Evolutionary conservation across 2,329 filamentous ascomycete species (phyloP).

Genomic region (Trichophyton benhamiae): DNA sequence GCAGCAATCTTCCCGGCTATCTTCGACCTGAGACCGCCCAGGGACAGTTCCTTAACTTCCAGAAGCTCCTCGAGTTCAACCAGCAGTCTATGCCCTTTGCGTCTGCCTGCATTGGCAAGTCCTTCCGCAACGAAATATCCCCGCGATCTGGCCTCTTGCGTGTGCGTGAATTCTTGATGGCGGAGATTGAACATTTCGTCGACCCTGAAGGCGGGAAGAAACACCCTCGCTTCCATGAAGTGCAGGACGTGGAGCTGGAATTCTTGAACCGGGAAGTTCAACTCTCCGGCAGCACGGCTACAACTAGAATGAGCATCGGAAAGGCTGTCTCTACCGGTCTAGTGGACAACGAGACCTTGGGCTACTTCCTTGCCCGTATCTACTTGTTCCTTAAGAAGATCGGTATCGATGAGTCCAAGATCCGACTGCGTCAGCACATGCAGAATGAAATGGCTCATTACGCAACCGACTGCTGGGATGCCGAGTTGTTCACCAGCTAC

Average conservation of each 20-base stretch:
- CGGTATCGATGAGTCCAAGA: slow-evolving; percentile 73
- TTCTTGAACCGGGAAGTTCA: slow-evolving; percentile 79
- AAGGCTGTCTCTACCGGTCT: slow-evolving; percentile 70
- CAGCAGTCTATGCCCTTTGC: slow-evolving; percentile 92
- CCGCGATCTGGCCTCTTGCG: slow-evolving; percentile 81
- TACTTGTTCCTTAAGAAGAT: slow-evolving; percentile 81
- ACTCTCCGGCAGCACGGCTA: slow-evolving; percentile 68
- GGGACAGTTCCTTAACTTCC: slow-evolving; percentile 95
- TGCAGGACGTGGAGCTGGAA: slow-evolving; percentile 70
- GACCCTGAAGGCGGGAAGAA: slow-evolving; percentile 92
- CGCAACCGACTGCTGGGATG: slow-evolving; percentile 95
- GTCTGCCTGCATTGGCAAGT: slow-evolving; percentile 93
- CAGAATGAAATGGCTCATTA: slow-evolving; percentile 84
- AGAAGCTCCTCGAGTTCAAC: slow-evolving; percentile 93
- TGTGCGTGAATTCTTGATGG: slow-evolving; percentile 96
- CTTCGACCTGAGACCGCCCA: slow-evolving; percentile 91
- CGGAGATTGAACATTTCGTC: slow-evolving; percentile 97
- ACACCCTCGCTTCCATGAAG: slow-evolving; percentile 74
- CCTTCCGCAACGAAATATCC: slow-evolving; percentile 96
- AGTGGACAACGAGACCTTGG: slow-evolving; percentile 94
- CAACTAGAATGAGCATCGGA: slow-evolving; percentile 63
- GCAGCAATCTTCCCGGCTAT: slow-evolving; percentile 73
- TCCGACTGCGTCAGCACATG: slow-evolving; percentile 97
- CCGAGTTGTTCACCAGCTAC: slow-evolving; percentile 77
- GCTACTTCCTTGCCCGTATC: slow-evolving; percentile 93